Conservation (phyloP, 169 alveolate species). For the Babesia sp. region DNA sequence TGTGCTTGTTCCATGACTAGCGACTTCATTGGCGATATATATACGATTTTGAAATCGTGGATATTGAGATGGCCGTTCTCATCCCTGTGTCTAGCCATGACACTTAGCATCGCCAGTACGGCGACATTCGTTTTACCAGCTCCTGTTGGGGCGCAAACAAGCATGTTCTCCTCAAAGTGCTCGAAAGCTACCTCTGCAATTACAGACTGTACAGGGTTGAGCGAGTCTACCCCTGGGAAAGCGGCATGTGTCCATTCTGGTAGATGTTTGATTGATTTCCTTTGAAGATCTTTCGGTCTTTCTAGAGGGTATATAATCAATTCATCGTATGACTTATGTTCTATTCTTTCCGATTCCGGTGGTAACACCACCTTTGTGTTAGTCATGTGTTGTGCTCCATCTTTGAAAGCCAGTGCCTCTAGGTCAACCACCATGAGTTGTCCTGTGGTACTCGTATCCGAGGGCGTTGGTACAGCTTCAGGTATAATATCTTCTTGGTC, state of each 20-base stretch:
- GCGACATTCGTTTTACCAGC: conserved; percentile 99
- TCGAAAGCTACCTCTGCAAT: conserved; percentile 93
- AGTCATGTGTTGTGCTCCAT: conserved; percentile 88
- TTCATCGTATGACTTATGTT: conserved; percentile 84
- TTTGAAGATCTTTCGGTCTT: conserved; percentile 67
- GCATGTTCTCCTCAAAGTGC: conserved; percentile 91
- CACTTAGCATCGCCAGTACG: conserved; percentile 94
- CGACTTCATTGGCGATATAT: conserved; percentile 99
- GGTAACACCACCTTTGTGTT: conserved; percentile 91
- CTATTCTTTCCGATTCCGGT: conserved; percentile 86
- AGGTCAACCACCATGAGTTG: conserved; percentile 60
- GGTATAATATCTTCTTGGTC: conserved; percentile 19
- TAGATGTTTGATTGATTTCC: conserved; percentile 73
- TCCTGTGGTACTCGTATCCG: conserved; percentile 14
- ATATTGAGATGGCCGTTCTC: conserved; percentile 61
- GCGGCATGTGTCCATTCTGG: conserved; percentile 96
- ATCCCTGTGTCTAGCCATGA: conserved; percentile 71
- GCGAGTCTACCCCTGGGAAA: conserved; percentile 80
- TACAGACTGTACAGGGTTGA: conserved; percentile 93
- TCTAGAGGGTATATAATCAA: conserved; percentile 77
- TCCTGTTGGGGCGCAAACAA: conserved; percentile 99
- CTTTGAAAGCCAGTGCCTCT: conserved; percentile 80
- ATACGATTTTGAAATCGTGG: conserved; percentile 93
- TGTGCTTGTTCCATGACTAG: conserved; percentile 93
- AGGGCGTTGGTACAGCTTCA: not conserved